Evolutionary conservation across 768 basidiomycete species (phyloP), one percentile per base, ranked within the genome.

Genomic region (Ephemerocybe angulata): DNA sequence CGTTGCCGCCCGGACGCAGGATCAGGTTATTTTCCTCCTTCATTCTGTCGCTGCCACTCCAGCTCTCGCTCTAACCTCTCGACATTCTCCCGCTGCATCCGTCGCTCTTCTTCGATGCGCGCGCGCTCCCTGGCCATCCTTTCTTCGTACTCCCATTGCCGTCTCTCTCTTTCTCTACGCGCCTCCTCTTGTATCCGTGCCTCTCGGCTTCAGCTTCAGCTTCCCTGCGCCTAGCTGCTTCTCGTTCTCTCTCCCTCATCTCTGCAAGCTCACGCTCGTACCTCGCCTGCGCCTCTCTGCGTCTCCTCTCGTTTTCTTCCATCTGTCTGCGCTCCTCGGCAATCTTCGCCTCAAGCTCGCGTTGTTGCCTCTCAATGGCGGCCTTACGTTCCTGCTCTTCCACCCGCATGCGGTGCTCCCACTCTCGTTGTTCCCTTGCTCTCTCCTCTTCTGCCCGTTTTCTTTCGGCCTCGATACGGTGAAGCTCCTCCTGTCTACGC

Each of bases 401-500:
- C 30, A 49, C 46, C 2, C 47, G 30, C 44, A 35, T 55, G 4
- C 31, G 19, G 3, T 22, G n/a, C 28, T 37, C 54, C 24, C 25
- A 8, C 46, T 55, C 54, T 10, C 30, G 19, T 28, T 37, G 15
- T 22, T 55, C 40, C 4, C 54, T 30, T 29, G 27, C 28, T 25
- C 25, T 48, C 8, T 44, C 22, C 22, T 55, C 46, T 44, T 55
- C 31, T 3, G 29, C 33, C 5, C 46, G 40, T 19, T 27, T 24
- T 21, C 44, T 24, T 37, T 55, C 54, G 13, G 44, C 54, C 13
- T 47, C 44, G 12, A 49, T 41, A 17, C 46, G 37, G 25, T 46
- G 33, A 10, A 49, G 21, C 27, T 55, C 54, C 12, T 30, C 54
- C 30, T 30, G 54, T 7, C 35, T 29, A 3, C 46, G n/a, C 75